These are phyloP conservation scores for Dactylellina sp. DNA, from an alignment of 2,329 filamentous ascomycete genomes.

Conservation along the genomic window DNA sequence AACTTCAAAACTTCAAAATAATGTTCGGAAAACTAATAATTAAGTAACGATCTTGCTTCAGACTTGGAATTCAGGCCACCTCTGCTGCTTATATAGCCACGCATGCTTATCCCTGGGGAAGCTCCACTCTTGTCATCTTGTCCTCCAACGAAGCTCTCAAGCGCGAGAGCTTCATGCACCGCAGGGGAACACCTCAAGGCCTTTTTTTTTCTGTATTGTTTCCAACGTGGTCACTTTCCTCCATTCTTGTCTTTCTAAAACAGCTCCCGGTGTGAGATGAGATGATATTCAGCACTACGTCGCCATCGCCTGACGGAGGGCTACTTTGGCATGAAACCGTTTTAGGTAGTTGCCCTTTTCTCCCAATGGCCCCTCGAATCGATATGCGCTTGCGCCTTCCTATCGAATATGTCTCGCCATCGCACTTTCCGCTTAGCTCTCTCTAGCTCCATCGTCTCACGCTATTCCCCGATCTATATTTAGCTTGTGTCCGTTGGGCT, in stretches of 20 bases:
- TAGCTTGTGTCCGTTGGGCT: background rate
- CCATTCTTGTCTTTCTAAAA: background rate
- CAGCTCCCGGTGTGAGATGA: conserved; percentile 15
- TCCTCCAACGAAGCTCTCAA: conserved; percentile 6
- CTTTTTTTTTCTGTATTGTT: conserved; percentile 26
- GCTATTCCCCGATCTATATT: conserved; percentile 6
- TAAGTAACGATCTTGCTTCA: background rate
- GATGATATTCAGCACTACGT: conserved; percentile 18
- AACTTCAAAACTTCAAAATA: background rate
- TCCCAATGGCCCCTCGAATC: conserved; percentile 10
- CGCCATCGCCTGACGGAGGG: conserved; percentile 31
- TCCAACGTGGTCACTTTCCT: conserved; percentile 36
- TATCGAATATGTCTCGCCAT: conserved; percentile 17
- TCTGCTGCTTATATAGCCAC: conserved; percentile 31
- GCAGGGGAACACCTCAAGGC: conserved; percentile 43
- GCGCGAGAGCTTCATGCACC: conserved; percentile 1
- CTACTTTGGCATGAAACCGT: conserved; percentile 46
- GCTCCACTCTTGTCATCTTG: background rate
- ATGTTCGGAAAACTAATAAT: background rate
- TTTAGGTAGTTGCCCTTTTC: conserved; percentile 21
- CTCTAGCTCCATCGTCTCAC: background rate
- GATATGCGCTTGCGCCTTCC: conserved; percentile 24
- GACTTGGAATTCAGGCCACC: conserved; percentile 7
- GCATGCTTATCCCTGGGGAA: conserved; percentile 26
- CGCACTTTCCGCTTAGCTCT: background rate